phyloP scores from a whole-genome alignment of 2,329 filamentous ascomycete genomes.

The Huntiella bhutanensis region DNA sequence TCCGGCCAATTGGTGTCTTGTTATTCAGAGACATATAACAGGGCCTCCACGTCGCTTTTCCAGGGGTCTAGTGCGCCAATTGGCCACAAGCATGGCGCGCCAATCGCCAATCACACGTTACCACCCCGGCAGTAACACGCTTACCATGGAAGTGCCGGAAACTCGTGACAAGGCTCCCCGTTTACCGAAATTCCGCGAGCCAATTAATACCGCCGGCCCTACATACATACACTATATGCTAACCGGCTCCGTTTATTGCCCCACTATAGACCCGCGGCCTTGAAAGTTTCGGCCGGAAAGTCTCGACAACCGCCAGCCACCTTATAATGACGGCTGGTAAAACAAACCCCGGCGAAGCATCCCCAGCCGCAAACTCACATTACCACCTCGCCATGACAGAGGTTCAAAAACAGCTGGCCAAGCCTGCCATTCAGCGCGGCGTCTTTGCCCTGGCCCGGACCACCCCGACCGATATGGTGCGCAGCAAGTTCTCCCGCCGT shows the following conservation, averaged over 20 bases:
- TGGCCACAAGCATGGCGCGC: not conserved
- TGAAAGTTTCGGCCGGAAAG: slow-evolving; percentile 85
- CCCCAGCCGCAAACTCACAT: slow-evolving; percentile 26
- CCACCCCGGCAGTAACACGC: no score
- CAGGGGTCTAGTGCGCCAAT: not conserved
- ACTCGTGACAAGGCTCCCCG: no score
- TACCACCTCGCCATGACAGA: slow-evolving; percentile 79
- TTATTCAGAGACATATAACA: not conserved
- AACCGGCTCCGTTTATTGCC: not conserved
- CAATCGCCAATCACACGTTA: no score
- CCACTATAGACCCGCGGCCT: slow-evolving; percentile 55
- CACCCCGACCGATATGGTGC: slow-evolving; percentile 82
- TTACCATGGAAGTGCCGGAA: no score
- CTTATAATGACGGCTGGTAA: slow-evolving; percentile 48
- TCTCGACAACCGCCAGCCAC: slow-evolving; percentile 81
- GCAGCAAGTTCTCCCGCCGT: slow-evolving; percentile 69
- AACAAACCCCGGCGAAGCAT: slow-evolving; percentile 25
- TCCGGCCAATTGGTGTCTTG: not conserved
- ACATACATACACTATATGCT: not conserved
- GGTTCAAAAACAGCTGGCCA: slow-evolving; percentile 72
- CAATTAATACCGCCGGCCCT: not conserved
- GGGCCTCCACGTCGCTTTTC: not conserved
- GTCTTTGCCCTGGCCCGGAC: slow-evolving; percentile 84
- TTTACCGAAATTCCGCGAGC: not conserved
- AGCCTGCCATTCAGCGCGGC: slow-evolving; percentile 67